Base-by-base conservation (phyloP, 2,329 filamentous ascomycete species). In the Alternaria burnsii region DNA sequence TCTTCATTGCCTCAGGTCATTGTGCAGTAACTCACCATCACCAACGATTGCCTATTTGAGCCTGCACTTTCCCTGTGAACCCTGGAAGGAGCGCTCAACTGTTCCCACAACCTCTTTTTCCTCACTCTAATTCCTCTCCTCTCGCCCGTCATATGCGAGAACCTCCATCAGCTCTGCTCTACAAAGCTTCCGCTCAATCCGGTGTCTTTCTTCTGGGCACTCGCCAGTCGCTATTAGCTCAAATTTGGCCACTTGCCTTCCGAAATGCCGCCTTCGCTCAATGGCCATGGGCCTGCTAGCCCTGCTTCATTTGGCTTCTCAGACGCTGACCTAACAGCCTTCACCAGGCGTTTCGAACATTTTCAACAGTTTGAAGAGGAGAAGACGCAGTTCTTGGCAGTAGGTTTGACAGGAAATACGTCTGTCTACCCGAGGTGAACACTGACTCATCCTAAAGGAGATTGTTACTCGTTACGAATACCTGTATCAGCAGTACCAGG, bases 401-500 rank as follows among this genome's bases (percentile, higher is more conserved):
- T 78, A 52, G 28, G 66, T 47, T 42, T 16, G 40, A 24, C 40
- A 20, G 18, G 20, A 42, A 14, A 42, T 10, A 16, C 40, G 32
- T 38, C 40, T n/a, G 16, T 16, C 20, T 3, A 9, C 16, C 30
- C 22, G 20, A 24, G 14, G 11, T 28, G 12, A 20, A 11, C 60
- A 11, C 60, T 70, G 41, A 66, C 57, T 36, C 18, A n/a, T 1
- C 4, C 18, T 26, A 7, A 46, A 81, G 77, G 80, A 82, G 59
- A 61, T 82, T 12, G 67, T 82, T 41, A 69, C 63, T 28, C 76
- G 79, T n/a, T 80, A 82, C 63, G 74, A 80, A 48, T 73, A 71
- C 54, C 59, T 81, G 7, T 63, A 63, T 38, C 71, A 76, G 34
- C 68, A 78, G 63, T 73, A 78, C 40, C 59, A 72, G 28, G 53